A percentile compares a stretch with the other conserved stretches of the same genome.
Evolutionary conservation across 1,139 yeast species (phyloP).

Genomic region (Suhomyces anneliseae): DNA sequence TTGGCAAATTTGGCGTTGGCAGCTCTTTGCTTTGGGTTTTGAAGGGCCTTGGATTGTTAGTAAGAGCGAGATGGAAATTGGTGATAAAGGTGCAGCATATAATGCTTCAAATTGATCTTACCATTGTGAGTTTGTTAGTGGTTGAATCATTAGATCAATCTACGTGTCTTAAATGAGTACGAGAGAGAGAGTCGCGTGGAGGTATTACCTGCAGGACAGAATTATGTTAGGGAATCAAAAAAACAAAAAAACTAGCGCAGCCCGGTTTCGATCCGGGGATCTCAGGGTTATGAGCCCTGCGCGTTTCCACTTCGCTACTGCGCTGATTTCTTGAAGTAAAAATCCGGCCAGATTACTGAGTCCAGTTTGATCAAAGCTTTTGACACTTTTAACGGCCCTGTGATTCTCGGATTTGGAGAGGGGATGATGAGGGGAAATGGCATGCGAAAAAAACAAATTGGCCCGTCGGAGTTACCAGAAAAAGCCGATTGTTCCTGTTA

Average conservation of each 20-base stretch:
- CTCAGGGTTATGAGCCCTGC: conserved; percentile 99
- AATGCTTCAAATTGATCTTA: not conserved
- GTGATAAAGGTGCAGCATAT: not conserved
- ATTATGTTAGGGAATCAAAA: too few relatives aligned
- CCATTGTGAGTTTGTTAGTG: conserved; percentile 4
- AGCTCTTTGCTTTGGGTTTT: conserved; percentile 80
- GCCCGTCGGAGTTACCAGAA: too few relatives aligned
- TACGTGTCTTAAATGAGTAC: conserved; percentile 8
- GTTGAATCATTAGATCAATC: conserved; percentile 1
- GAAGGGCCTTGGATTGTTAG: conserved; percentile 41
- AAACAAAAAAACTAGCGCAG: conserved; percentile 65
- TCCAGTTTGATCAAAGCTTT: not conserved
- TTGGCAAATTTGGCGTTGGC: conserved; percentile 84
- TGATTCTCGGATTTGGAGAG: not conserved
- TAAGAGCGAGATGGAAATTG: not conserved
- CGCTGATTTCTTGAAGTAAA: conserved; percentile 38
- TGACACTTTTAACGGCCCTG: not conserved
- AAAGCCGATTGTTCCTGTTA: too few relatives aligned
- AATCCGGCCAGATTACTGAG: too few relatives aligned
- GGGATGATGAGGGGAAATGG: not conserved
- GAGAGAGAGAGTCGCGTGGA: not conserved
- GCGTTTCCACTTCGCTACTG: conserved; percentile 99
- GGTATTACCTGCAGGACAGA: not conserved
- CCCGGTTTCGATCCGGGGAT: conserved; percentile 99
- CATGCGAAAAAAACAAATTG: not conserved